Percentiles rank a stretch among this genome's conserved stretches.
phyloP scores from a whole-genome alignment of 1,284 basidiomycete genomes.

The Pseudozyma tsukubaensis region DNA sequence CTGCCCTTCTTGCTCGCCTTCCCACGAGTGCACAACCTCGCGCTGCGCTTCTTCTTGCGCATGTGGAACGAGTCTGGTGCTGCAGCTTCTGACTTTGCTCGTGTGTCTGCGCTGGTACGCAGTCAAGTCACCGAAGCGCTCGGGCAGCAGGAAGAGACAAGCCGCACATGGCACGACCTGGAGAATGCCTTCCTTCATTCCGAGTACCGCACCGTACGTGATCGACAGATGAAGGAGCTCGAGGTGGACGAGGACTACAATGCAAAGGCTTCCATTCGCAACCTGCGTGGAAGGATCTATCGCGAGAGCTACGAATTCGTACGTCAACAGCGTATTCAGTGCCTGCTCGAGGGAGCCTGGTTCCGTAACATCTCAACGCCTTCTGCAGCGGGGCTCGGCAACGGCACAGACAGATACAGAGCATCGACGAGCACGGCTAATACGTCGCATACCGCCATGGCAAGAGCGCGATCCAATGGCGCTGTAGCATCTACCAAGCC shows the following conservation, averaged over 20 bases:
- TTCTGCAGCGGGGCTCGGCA: neutral
- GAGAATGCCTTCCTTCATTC: slow-evolving; percentile 85
- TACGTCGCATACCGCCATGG: slow-evolving; percentile 15
- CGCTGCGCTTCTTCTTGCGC: slow-evolving; percentile 87
- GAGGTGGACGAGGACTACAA: slow-evolving; percentile 85
- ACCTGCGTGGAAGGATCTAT: slow-evolving; percentile 85
- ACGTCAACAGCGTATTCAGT: slow-evolving; percentile 87
- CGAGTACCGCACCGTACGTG: slow-evolving; percentile 87
- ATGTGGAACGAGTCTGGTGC: slow-evolving; percentile 96
- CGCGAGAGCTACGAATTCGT: slow-evolving; percentile 94
- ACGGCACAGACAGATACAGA: slow-evolving; percentile 13
- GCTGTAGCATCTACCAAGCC: slow-evolving; percentile 15
- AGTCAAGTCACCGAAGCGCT: slow-evolving; percentile 75
- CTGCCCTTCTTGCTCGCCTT: slow-evolving; percentile 92
- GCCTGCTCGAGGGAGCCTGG: slow-evolving; percentile 89
- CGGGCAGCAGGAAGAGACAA: slow-evolving; percentile 78
- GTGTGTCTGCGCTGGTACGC: slow-evolving; percentile 82
- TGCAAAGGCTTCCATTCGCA: slow-evolving; percentile 69
- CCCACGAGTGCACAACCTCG: slow-evolving; percentile 80
- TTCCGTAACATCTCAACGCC: slow-evolving; percentile 75
- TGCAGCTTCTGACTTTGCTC: slow-evolving; percentile 75
- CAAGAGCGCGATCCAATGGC: slow-evolving; percentile 3
- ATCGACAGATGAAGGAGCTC: slow-evolving; percentile 92
- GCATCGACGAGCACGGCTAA: slow-evolving; percentile 38
- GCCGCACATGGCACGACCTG: slow-evolving; percentile 80